phyloP scores from a whole-genome alignment of 2,329 filamentous ascomycete genomes.

The Penicillium sp. region DNA sequence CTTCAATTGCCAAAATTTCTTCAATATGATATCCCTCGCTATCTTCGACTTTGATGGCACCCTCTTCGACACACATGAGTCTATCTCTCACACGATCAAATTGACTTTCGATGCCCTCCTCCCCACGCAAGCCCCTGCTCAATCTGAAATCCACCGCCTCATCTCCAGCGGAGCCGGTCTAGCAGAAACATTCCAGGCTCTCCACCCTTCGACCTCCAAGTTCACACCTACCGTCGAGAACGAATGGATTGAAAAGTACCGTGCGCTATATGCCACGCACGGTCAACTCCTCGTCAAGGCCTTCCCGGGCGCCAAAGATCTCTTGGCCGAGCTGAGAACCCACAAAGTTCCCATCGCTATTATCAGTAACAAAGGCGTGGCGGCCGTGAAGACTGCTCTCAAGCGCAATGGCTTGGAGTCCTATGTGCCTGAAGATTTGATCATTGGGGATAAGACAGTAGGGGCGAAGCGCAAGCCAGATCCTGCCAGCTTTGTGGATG shows the following conservation, averaged over 20 bases:
- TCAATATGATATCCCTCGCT: conserved; percentile 16
- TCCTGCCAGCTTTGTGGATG: conserved; percentile 19
- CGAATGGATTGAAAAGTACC: conserved; percentile 29
- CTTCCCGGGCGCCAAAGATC: conserved; percentile 22
- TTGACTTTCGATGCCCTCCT: conserved; percentile 20
- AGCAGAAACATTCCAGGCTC: conserved; percentile 17
- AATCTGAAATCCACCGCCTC: conserved; percentile 17
- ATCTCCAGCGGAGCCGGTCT: conserved; percentile 23
- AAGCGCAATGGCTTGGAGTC: conserved; percentile 12
- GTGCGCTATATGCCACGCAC: conserved; percentile 26
- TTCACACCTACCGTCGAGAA: conserved; percentile 16
- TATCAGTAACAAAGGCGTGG: conserved; percentile 32
- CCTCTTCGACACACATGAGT: conserved; percentile 25
- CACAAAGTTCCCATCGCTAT: conserved; percentile 25
- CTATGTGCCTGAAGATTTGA: conserved; percentile 18
- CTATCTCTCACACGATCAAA: conserved; percentile 22
- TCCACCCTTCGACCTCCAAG: conserved; percentile 10
- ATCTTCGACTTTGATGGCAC: conserved; percentile 28
- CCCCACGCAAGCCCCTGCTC: conserved; percentile 14
- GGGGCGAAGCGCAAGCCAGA: conserved; percentile 24
- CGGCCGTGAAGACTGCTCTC: conserved; percentile 24
- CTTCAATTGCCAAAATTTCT: not conserved
- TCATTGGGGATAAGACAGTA: conserved; percentile 23
- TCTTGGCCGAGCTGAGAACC: conserved; percentile 18
- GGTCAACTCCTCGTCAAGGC: conserved; percentile 27